Evolutionary conservation across 768 basidiomycete genomes (phyloP), one percentile per base, ranked within the genome.

Genomic region (Pleurotus pulmonarius): DNA sequence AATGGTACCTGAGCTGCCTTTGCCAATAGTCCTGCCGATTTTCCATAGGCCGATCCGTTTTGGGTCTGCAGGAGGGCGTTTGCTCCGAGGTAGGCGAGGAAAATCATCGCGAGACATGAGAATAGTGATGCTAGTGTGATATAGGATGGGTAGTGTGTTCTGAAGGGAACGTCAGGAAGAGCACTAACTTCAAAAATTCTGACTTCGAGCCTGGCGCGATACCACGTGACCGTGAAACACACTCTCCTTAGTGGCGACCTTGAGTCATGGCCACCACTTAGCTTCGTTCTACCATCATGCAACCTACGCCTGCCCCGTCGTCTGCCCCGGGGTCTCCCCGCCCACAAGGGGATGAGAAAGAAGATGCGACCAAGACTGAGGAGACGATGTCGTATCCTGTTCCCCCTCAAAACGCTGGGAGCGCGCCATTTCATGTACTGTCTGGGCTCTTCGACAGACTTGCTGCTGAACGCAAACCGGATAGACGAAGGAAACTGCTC

Each of bases 41-140:
- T 90, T 89, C 91, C 91, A 93, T 56, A 83, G 72, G 7, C 91
- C 91, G 60, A 92, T 87, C 72, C 79, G 81, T 71, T 82, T 85
- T 22, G 84, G 85, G 55, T 85, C 84, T 24, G 72, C 71, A 25
- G 59, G 55, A 15, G 58, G 49, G 16, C 58, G 43, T 18, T 67
- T 65, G 44, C 62, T 65, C 37, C 67, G 66, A 40, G 67, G 62
- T 25, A 68, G 59, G 58, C 66, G 58, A 34, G 67, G 63, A 40
- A 60, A 49, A 25, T 66, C 63, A 38, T 45, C 47, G 39, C 60
- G 56, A 51, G 69, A 60, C 74, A 76, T 76, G 20, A 18, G 46
- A 6, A 49, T 52, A 34, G 29, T 34, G 29, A 11, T 34, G 29
- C 29, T 34, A 34, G 29, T 34, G 29, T 34, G 29, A 4, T 34